A percentile compares a stretch with the other conserved stretches of the same genome.
These are phyloP conservation scores for Epichloe sylvatica DNA, from an alignment of 2,329 filamentous ascomycete genomes.

Conservation along the genomic window DNA sequence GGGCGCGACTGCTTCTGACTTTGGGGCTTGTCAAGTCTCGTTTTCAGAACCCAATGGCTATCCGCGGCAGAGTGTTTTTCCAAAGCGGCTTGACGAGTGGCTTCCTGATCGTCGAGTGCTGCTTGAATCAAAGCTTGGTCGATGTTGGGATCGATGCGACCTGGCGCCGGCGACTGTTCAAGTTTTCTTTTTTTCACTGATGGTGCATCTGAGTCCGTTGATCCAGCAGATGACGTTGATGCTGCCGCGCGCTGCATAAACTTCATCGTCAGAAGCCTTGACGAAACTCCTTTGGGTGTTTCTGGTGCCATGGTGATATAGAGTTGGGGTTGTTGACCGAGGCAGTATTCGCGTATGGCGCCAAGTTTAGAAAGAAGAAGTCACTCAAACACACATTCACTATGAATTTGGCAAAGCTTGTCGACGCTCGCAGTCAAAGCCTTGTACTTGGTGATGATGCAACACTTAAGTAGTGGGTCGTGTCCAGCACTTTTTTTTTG, in stretches of 20 bases:
- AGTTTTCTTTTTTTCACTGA: slow-evolving; percentile 51
- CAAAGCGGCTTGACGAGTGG: slow-evolving; percentile 46
- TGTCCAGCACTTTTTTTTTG: neutral
- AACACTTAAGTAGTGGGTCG: neutral
- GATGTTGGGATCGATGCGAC: slow-evolving; percentile 24
- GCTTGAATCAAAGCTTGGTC: slow-evolving; percentile 48
- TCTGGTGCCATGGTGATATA: slow-evolving; percentile 29
- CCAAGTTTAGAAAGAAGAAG: neutral
- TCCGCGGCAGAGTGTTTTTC: slow-evolving; percentile 53
- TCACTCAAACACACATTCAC: neutral
- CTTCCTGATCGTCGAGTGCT: slow-evolving; percentile 53
- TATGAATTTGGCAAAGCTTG: neutral
- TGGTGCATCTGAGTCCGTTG: slow-evolving; percentile 34
- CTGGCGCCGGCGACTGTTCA: slow-evolving; percentile 23
- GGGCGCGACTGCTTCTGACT: slow-evolving; percentile 21
- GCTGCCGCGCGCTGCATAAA: slow-evolving; percentile 87
- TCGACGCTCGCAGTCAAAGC: neutral
- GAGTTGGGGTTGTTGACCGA: too few relatives aligned
- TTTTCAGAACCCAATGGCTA: slow-evolving; percentile 61
- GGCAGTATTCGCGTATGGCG: too few relatives aligned
- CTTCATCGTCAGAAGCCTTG: slow-evolving; percentile 83
- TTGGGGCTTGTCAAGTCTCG: slow-evolving; percentile 17
- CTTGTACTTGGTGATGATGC: neutral
- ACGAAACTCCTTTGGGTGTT: slow-evolving; percentile 61
- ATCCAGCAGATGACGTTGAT: slow-evolving; percentile 32